A percentile compares a stretch with the other conserved stretches of the same genome.
phyloP scores from a whole-genome alignment of 306 rosid species.

The Prunus mume region DNA sequence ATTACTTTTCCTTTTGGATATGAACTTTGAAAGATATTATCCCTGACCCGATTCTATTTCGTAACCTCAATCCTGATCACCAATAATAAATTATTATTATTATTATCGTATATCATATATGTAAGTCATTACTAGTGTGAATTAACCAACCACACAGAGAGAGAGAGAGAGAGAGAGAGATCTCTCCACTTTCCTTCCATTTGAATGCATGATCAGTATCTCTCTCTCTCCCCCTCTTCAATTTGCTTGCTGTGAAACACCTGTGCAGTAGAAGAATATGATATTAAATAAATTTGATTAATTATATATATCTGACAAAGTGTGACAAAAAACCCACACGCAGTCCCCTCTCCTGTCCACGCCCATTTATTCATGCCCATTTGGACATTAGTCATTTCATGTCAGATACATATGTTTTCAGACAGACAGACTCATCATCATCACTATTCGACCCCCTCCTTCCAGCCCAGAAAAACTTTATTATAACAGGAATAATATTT shows the following conservation, averaged over 20 bases:
- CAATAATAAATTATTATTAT: too few relatives aligned
- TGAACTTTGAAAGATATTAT: too few relatives aligned
- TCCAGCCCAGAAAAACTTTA: not conserved
- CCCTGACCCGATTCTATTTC: too few relatives aligned
- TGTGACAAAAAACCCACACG: not conserved
- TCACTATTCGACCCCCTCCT: not conserved
- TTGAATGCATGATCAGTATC: not conserved
- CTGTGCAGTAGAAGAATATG: not conserved
- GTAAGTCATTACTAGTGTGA: too few relatives aligned
- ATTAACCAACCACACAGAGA: too few relatives aligned
- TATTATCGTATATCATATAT: too few relatives aligned
- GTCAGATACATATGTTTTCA: slow-evolving; percentile 38
- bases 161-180: too few relatives aligned
- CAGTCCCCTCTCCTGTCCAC: slow-evolving; percentile 51
- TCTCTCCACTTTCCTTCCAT: not conserved
- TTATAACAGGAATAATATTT: too few relatives aligned
- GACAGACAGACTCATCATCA: not conserved
- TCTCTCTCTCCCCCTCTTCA: not conserved
- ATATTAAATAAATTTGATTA: too few relatives aligned
- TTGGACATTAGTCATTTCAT: slow-evolving; percentile 62
- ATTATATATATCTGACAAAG: too few relatives aligned
- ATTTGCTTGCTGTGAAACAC: not conserved
- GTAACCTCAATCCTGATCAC: too few relatives aligned
- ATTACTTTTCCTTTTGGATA: not conserved
- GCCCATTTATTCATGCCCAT: slow-evolving; percentile 67